Evolutionary conservation across 345 rosid genomes (phyloP), one percentile per base, ranked within the genome.

Genomic region (Durio zibethinus): DNA sequence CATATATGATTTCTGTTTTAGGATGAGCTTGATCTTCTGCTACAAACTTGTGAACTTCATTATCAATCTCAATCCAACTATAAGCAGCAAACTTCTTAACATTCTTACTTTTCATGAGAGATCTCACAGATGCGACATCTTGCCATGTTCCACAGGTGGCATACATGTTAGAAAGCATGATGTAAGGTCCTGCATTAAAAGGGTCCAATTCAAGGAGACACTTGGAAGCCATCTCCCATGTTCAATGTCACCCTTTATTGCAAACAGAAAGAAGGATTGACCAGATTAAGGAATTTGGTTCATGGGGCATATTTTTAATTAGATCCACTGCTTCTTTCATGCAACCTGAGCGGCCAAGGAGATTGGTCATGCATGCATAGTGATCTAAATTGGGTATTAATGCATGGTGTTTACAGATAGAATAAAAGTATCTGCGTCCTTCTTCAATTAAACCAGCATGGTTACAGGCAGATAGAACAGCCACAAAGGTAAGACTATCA

Each of bases 91-190:
- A 83, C 60, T 88, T 90, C 64, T 82, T 90, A 31, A 86, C 90
- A 67, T 88, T 87, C 36, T 77, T 87, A 42, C 79, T 77, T 76
- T 77, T 87, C 93, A 90, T 90, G 69, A 84, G 77, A 74, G 87
- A 83, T 82, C 90, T 88, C 48, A 86, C 77, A 7, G 81, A 83
- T 20, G 91, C 90, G 57, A 88, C 86, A 72, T 87, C 91, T 33
- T 87, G 80, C 93, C 91, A 90, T 77, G 85, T 87, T 54, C 88
- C 89, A 80, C 78, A 63, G 60, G 87, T 81, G 14, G 93, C 91
- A 80, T 87, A 88, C 81, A 88, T 82, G 77, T 90, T 90, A 61
- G 90, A 90, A 63, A 88, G 85, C 81, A 86, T 84, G 80, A 87
- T 83, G 77, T 90, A 88, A 61, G 90, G 90, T 42, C 84, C 89